A percentile compares a stretch with the other conserved stretches of the same genome.
Conservation (phyloP, 805 yeast species). For the Spathaspora passalidarum region DNA sequence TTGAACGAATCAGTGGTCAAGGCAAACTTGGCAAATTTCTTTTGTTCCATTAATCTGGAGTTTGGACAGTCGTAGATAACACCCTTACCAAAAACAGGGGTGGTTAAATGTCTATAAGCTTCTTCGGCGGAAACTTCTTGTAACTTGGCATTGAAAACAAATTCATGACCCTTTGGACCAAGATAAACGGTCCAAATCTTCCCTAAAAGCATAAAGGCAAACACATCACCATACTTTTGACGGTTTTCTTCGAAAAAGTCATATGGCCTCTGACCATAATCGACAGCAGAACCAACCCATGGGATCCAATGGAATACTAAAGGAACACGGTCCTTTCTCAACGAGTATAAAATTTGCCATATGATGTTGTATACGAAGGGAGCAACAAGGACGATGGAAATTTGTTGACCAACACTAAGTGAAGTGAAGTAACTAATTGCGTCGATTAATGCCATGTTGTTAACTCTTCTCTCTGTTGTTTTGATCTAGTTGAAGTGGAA, state of each 20-base stretch:
- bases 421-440: conserved; percentile 17
- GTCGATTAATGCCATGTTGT: conserved; percentile 24
- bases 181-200: conserved; percentile 91
- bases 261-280: conserved; percentile 92
- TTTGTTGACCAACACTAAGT: conserved; percentile 24
- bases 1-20: conserved; percentile 82
- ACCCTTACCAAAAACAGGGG: conserved; percentile 98
- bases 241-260: conserved; percentile 80
- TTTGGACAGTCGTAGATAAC: conserved; percentile 97
- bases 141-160: conserved; percentile 85
- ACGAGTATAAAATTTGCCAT: conserved; percentile 68
- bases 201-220: conserved; percentile 86
- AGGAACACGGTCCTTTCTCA: conserved; percentile 82
- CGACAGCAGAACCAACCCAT: conserved; percentile 89
- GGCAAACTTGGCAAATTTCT: conserved; percentile 91
- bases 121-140: conserved; percentile 94
- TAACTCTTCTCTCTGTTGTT: background rate
- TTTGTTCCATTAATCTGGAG: conserved; percentile 93
- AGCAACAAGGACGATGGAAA: conserved; percentile 32
- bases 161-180: conserved; percentile 98
- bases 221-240: conserved; percentile 85
- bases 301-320: conserved; percentile 91
- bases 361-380: conserved; percentile 65
- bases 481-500: background rate
- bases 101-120: conserved; percentile 93